Percentiles rank a stretch among this genome's conserved stretches.
phyloP scores from a whole-genome alignment of 2,329 filamentous ascomycete species.

The Fusarium sp. region DNA sequence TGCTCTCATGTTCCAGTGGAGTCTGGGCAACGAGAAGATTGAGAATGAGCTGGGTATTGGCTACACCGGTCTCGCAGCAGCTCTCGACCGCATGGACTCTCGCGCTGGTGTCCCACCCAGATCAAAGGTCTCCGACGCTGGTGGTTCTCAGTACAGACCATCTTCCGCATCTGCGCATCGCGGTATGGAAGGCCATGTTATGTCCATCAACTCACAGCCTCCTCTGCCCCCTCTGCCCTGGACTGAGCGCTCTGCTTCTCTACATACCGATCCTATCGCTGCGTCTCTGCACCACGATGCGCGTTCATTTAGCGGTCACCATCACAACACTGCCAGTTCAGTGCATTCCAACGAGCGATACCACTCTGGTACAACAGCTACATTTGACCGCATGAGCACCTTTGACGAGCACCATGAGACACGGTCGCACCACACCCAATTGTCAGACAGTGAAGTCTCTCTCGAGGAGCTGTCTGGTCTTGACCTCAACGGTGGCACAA shows the following conservation, averaged over 20 bases:
- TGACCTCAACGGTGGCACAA: conserved; percentile 56
- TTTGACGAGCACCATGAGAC: conserved; percentile 50
- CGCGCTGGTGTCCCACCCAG: conserved; percentile 39
- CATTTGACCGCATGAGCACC: conserved; percentile 48
- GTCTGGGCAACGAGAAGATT: conserved; percentile 67
- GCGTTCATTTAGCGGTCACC: conserved; percentile 27
- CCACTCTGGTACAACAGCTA: conserved; percentile 43
- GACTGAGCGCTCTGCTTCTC: conserved; percentile 40
- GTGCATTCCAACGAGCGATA: conserved; percentile 50
- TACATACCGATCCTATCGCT: conserved; percentile 28
- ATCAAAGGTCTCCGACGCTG: conserved; percentile 34
- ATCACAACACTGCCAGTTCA: conserved; percentile 48
- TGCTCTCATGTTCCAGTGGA: conserved; percentile 74
- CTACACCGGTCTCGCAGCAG: conserved; percentile 74
- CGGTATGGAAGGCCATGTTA: conserved; percentile 37
- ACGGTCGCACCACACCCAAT: conserved; percentile 43
- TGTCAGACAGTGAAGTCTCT: conserved; percentile 46
- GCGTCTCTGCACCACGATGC: conserved; percentile 25
- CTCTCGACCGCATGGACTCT: conserved; percentile 62
- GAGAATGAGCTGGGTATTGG: conserved; percentile 73
- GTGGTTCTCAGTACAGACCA: conserved; percentile 41
- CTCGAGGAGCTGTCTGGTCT: conserved; percentile 53
- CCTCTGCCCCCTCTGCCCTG: conserved; percentile 47
- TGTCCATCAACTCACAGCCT: conserved; percentile 27
- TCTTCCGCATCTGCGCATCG: conserved; percentile 45